Evolutionary conservation across 768 basidiomycete species (phyloP), one percentile per base, ranked within the genome.

Genomic region (Hypsizygus marmoreus): DNA sequence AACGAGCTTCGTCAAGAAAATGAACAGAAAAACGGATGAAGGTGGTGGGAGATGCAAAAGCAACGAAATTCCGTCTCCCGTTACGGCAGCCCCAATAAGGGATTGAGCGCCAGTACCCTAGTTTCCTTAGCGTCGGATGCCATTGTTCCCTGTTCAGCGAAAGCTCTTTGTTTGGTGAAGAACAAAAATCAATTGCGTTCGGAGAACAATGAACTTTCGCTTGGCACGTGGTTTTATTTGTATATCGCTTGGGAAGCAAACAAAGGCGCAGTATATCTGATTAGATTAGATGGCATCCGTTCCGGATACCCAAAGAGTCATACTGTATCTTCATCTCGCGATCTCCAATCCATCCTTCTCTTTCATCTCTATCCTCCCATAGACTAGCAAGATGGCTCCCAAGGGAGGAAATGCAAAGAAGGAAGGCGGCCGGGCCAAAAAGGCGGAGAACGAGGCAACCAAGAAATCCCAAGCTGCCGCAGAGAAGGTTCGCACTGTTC

Each of bases 341-440:
- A 40, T 28, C 43, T 13, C 19, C 23, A 23, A 26, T 19, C 28
- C 47, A n/a, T n/a, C n/a, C 43, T 24, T 17, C 31, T 22, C 20
- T 13, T 9, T 30, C 11, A 16, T 20, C n/a, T 7, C n/a, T n/a
- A 26, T n/a, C n/a, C 10, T 29, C n/a, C 33, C n/a, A 28, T 14
- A 20, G n/a, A 29, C 9, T n/a, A 6, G 25, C 20, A 20, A 34
- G n/a, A 94, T 95, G 94, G 68, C 94, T 37, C 93, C 94, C 1
- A 91, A 91, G 66, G 88, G 85, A 51, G 82, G 77, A 56, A 95
- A 93, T 74, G 75, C 90, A 46, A 97, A 95, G 83, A 95, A 95
- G 65, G 94, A 95, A 66, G 69, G 81, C 32, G 93, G 94, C 4
- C 69, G 88, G 43, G 87, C 93, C 1, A 94, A 91, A 70, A 97